phyloP scores from a whole-genome alignment of 306 rosid genomes.

The Vigna hirtella region DNA sequence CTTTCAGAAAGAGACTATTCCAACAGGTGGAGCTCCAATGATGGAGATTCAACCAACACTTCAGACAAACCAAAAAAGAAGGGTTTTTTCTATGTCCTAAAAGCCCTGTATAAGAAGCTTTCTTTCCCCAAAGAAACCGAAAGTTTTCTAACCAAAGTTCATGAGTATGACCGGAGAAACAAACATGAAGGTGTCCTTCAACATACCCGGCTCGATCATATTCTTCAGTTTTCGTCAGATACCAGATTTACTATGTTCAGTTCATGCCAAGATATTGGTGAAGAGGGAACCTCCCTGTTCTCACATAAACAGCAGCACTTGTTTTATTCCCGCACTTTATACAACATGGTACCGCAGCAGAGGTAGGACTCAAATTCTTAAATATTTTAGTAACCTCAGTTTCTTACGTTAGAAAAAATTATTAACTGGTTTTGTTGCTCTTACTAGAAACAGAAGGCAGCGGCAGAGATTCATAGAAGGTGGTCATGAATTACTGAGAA shows the following conservation, averaged over 20 bases:
- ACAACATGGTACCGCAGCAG: conserved; percentile 38
- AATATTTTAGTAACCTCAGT: background rate
- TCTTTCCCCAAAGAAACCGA: conserved; percentile 37
- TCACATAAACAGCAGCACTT: conserved; percentile 36
- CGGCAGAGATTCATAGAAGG: conserved; percentile 44
- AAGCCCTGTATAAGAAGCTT: conserved; percentile 57
- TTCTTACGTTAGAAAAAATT: background rate
- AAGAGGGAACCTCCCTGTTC: conserved; percentile 44
- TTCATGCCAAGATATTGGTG: conserved; percentile 57
- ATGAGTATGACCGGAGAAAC: conserved; percentile 33
- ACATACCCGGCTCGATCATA: conserved; percentile 5
- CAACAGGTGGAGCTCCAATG: conserved; percentile 43
- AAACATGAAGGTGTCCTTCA: conserved; percentile 32
- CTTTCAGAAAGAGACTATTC: conserved; percentile 64
- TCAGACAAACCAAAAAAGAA: conserved; percentile 48
- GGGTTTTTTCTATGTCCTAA: conserved; percentile 51
- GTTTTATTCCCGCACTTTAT: conserved; percentile 45
- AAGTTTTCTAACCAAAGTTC: conserved; percentile 24
- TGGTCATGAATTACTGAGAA: conserved; percentile 43
- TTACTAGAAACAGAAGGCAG: conserved; percentile 46
- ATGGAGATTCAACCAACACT: conserved; percentile 45
- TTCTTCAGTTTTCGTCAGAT: conserved; percentile 55
- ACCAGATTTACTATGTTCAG: conserved; percentile 47
- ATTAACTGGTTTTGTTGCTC: conserved; percentile 44
- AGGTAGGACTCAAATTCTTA: conserved; percentile 53